Conservation (phyloP, 2,329 filamentous ascomycete genomes). For the Geosmithia flava region DNA sequence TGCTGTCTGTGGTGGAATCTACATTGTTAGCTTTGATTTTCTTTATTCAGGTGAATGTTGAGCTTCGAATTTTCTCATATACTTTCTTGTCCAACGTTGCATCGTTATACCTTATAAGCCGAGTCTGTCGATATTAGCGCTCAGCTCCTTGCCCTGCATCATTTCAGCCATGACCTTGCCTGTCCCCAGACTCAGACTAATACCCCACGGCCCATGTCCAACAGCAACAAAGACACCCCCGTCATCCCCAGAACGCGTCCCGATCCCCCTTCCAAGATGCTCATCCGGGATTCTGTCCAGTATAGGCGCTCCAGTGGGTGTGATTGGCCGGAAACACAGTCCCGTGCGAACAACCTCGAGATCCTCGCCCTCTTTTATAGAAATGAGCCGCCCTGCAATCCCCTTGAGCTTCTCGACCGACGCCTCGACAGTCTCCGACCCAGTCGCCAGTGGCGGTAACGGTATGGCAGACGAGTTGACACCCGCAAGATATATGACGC, state of each 20-base stretch:
- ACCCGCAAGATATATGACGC: constrained; percentile 62
- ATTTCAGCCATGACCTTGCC: constrained; percentile 61
- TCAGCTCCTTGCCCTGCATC: constrained; percentile 44
- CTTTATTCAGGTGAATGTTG: neutral
- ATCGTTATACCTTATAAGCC: constrained; percentile 3
- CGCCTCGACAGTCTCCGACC: constrained; percentile 6
- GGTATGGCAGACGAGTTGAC: constrained; percentile 50
- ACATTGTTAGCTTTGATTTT: neutral
- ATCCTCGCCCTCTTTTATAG: constrained; percentile 27
- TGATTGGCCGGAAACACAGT: constrained; percentile 63
- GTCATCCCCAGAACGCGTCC: constrained; percentile 23
- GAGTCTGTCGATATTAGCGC: constrained; percentile 38
- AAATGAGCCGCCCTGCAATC: constrained; percentile 35
- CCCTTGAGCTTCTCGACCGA: constrained; percentile 35
- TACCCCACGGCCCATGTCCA: constrained; percentile 70
- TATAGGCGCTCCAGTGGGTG: constrained; percentile 50
- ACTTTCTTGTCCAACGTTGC: no score
- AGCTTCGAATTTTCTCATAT: neutral
- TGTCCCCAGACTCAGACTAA: constrained; percentile 51
- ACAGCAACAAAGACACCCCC: constrained; percentile 60
- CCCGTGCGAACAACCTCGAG: constrained; percentile 51
- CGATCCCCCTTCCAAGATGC: constrained; percentile 35
- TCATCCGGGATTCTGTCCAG: constrained; percentile 43
- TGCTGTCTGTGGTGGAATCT: neutral
- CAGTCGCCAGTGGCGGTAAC: constrained; percentile 34